These are phyloP conservation scores for Curvularia spicifera DNA, from an alignment of 2,329 filamentous ascomycete genomes.

Conservation along the genomic window DNA sequence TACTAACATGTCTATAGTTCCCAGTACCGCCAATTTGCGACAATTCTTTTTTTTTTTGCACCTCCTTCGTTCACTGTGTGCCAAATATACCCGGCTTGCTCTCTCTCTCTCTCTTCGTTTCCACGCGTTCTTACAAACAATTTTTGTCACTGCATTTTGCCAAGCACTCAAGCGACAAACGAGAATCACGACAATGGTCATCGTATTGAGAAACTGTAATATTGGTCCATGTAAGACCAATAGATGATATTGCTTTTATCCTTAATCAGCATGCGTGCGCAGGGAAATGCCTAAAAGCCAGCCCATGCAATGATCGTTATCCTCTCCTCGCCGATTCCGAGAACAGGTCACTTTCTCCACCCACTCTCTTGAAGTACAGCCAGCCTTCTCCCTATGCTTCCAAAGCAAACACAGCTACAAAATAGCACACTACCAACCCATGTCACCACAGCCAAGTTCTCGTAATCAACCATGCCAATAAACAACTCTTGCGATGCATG, in stretches of 20 bases:
- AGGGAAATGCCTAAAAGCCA: neutral
- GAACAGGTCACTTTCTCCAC: conserved; percentile 18
- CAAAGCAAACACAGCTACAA: conserved; percentile 94
- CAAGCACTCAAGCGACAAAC: neutral
- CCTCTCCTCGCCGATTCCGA: neutral
- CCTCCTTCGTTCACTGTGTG: neutral
- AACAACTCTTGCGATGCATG: conserved; percentile 39
- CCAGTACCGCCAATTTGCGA: conserved; percentile 36
- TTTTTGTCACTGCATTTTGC: neutral
- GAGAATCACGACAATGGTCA: neutral
- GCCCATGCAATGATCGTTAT: neutral
- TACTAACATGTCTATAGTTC: conserved; percentile 29
- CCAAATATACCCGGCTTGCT: conserved; percentile 10
- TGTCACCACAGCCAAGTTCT: conserved; percentile 73
- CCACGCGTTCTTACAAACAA: neutral
- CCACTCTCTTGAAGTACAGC: conserved; percentile 51
- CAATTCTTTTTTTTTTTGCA: conserved; percentile 20
- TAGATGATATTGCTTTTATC: neutral
- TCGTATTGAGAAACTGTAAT: neutral
- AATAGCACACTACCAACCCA: conserved; percentile 96
- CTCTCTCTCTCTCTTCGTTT: neutral
- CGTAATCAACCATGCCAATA: conserved; percentile 65
- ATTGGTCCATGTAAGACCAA: neutral
- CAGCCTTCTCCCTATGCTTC: conserved; percentile 86
- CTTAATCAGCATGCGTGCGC: neutral